Conservation (phyloP, 768 basidiomycete species). For the Phanerodontia chrysosporium region DNA sequence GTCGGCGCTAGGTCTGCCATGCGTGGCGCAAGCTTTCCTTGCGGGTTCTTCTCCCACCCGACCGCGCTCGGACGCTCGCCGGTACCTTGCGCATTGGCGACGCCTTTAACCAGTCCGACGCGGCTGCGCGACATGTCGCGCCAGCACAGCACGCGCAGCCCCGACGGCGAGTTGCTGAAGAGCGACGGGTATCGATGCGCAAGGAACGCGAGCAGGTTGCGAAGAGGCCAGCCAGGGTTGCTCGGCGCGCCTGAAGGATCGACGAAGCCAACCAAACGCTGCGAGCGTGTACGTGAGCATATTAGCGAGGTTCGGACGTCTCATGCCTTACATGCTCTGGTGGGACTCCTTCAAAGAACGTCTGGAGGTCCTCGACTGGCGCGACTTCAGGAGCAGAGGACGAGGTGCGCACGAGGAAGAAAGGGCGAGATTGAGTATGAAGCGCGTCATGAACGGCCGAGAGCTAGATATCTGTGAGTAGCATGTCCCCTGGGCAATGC, state of each 20-base stretch:
- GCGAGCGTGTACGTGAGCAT: not conserved
- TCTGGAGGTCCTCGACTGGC: conserved; percentile 48
- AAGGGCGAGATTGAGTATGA: conserved; percentile 39
- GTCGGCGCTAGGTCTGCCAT: conserved; percentile 89
- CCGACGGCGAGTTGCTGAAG: conserved; percentile 15
- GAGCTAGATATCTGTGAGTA: conserved; percentile 33
- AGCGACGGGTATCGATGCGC: conserved; percentile 48
- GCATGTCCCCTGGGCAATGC: too few species aligned
- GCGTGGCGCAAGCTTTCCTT: conserved; percentile 83
- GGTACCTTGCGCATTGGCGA: conserved; percentile 17
- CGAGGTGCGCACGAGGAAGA: conserved; percentile 53
- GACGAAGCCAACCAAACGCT: conserved; percentile 29
- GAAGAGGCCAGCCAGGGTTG: conserved; percentile 79
- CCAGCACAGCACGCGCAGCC: conserved; percentile 72
- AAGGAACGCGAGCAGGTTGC: conserved; percentile 86
- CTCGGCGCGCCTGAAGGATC: conserved; percentile 75
- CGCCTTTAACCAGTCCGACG: conserved; percentile 47
- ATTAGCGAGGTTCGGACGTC: not conserved
- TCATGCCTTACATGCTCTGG: conserved; percentile 35
- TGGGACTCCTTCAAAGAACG: conserved; percentile 50
- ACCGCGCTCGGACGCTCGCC: conserved; percentile 55
- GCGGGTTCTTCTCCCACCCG: conserved; percentile 93
- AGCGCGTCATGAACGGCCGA: conserved; percentile 49
- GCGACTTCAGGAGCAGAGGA: conserved; percentile 38
- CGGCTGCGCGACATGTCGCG: conserved; percentile 73